Base-by-base conservation (phyloP, 257 asterid genomes). In the Gentiana dahurica region DNA sequence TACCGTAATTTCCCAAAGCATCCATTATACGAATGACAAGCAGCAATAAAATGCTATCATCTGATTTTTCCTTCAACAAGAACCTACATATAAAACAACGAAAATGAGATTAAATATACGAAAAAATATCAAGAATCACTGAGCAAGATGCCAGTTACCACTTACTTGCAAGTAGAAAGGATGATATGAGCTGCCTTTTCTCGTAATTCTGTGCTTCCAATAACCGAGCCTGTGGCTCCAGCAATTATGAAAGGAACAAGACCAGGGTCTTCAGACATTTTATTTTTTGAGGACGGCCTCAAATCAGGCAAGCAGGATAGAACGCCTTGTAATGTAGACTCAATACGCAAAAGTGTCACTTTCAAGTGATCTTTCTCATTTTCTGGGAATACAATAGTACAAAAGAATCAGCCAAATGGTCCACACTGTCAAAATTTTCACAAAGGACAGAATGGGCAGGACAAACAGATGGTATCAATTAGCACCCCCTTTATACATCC, bases 281-380 rank as follows among this genome's bases (percentile, higher is more conserved):
- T 90, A 46, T 77, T 83, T 77, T 69, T 73, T 71, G 69, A 71
- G 76, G 95, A 77, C 54, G 89, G 97, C 77, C 76, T 78, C 80
- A 92, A 92, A 78, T 92, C 99, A 63, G 99, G 99, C 74, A 92
- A 86, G 76, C 99, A 92, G 53, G 97, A 85, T 66, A 83, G 73
- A 79, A 80, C 94, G 57, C 99, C 99, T 79, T 88, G 99, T 63
- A 92, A 75, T 59, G 99, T 83, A 56, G 99, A 92, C 78, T 88
- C 94, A 67, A 92, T 76, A 61, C 99, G 99, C 66, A 92, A 80
- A 72, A 92, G 97, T 68, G 97, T 85, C 90, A 92, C 97, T 80
- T 92, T 92, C 77, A 92, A 73, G 84, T 92, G 99, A 68, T 88
- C 97, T 80, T 92, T 92, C 88, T 85, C 97, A 61, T 71, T 75